Base-by-base conservation (phyloP, 208 protist species). In the Leishmania arabica region DNA sequence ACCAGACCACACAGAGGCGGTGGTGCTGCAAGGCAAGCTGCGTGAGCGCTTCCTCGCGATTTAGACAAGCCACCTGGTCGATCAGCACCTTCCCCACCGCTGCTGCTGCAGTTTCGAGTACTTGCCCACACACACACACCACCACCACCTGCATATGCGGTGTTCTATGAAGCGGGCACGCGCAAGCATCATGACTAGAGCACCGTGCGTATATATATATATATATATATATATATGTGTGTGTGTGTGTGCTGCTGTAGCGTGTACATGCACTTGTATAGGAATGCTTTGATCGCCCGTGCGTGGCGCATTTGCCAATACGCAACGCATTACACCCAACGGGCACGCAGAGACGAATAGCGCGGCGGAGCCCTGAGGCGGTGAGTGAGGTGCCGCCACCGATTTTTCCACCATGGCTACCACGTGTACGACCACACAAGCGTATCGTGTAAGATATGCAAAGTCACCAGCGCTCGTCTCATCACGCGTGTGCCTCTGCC, bases 1-100 rank as follows among this genome's bases (percentile, higher is more conserved):
- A 77, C 97, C 97, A 5, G 92, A 96, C 69, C 96, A 98, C 84
- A 81, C 95, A 0, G 95, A 98, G 79, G 95, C 90, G 40, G 82
- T 93, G 15, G 86, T 82, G 27, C 84, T 99, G 19, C 86, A 87
- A 27, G 75, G 80, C 58, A 86, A 92, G 68, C 87, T 99, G 31
- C 83, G 87, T 2, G 80, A 90, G 66, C 66, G 86, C 9, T 91
- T 98, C 64, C 49, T 85, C 17, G 79, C 89, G 5, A 47, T 95
- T n/a, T 98, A 76, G 72, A 47, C 34, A 62, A 19, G 51, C 21
- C 9, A 19, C 11, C 69, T 31, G 8, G n/a, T 40, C 62, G 27
- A 17, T 51, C 68, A 27, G 51, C 27, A 2, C 45, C 37, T 27
- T 27, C 34, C 19, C 31, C 66, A 7, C 2, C 64, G 21, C 68